Conservation (phyloP, 148 eudicot genomes). For the Arbutus unedo region DNA sequence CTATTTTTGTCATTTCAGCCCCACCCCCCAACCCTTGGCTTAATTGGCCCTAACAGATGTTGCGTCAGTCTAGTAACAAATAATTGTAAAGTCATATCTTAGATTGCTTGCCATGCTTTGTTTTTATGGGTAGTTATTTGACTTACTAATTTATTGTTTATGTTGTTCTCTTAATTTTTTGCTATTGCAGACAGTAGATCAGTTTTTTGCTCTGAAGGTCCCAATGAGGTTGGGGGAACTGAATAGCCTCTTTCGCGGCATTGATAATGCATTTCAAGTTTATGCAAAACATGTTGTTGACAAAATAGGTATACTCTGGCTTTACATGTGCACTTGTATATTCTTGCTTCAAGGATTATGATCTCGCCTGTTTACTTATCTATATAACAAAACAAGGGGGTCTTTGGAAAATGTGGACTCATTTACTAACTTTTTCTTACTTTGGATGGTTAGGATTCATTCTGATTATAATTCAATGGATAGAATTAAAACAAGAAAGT, state of each 20-base stretch:
- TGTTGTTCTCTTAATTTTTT: not conserved
- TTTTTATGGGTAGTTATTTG: not conserved
- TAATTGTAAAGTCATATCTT: not conserved
- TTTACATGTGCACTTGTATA: not conserved
- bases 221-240: slow-evolving; percentile 94
- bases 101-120: slow-evolving; percentile 1
- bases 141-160: not conserved
- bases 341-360: not conserved
- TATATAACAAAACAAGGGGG: too few species aligned
- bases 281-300: slow-evolving; percentile 64
- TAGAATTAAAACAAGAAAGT: too few species aligned
- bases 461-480: too few species aligned
- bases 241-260: slow-evolving; percentile 79
- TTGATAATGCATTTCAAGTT: slow-evolving; percentile 97
- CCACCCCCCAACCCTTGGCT: not conserved
- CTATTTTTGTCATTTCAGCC: too few species aligned
- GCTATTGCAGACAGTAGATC: slow-evolving; percentile 87
- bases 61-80: not conserved
- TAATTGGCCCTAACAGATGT: not conserved
- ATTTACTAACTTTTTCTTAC: too few species aligned
- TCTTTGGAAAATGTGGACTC: too few species aligned
- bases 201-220: slow-evolving; percentile 78
- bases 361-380: not conserved
- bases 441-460: too few species aligned
- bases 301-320: slow-evolving; percentile 57